phyloP scores from a whole-genome alignment of 371 early-diverging fungal genomes.

The Sanchytrium tribonematis region DNA sequence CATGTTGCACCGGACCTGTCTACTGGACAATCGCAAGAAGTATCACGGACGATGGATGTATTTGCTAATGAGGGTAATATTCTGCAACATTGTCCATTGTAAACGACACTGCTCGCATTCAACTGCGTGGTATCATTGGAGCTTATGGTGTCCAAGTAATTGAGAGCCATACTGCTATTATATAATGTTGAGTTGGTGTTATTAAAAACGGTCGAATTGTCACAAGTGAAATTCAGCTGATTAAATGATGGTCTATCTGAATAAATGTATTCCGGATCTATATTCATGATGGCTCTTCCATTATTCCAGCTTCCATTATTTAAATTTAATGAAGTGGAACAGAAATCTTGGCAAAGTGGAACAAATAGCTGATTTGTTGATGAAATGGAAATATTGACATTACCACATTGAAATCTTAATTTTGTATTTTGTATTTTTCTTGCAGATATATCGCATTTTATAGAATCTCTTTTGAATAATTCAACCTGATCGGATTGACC shows the following conservation, averaged over 20 bases:
- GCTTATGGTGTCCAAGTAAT: not conserved
- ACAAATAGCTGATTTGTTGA: not conserved
- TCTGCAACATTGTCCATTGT: not conserved
- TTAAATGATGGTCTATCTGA: not conserved
- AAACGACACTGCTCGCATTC: not conserved
- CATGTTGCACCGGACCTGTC: not conserved
- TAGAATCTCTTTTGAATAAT: not conserved
- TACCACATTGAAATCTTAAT: not conserved
- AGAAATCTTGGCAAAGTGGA: not conserved
- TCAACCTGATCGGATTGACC: no score
- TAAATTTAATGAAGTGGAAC: not conserved
- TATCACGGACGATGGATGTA: not conserved
- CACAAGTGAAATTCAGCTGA: not conserved
- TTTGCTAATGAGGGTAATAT: not conserved
- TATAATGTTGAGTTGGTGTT: not conserved
- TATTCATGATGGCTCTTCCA: not conserved
- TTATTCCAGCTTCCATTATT: not conserved
- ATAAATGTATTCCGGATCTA: not conserved
- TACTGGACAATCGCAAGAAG: not conserved
- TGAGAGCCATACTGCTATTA: not conserved
- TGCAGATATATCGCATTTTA: not conserved
- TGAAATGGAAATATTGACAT: not conserved
- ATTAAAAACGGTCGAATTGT: not conserved
- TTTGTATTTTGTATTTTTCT: not conserved
- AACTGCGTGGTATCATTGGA: not conserved